These are phyloP conservation scores for Fusarium sp. DNA, from an alignment of 2,329 filamentous ascomycete genomes.

Conservation along the genomic window DNA sequence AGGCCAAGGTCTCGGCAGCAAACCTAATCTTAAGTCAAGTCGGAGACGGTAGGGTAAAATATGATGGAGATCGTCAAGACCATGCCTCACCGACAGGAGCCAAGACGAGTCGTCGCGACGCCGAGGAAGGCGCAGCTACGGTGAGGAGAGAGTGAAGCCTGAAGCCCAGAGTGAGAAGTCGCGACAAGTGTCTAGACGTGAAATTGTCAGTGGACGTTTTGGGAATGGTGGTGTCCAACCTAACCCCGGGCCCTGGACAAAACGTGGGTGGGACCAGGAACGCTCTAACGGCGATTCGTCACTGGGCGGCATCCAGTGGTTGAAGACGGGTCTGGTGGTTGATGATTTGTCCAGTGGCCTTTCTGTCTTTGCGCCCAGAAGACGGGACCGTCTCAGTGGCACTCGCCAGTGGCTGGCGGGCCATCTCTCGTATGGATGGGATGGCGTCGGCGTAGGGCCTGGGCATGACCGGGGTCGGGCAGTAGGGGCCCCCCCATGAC, in stretches of 20 bases:
- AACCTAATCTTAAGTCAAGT: not conserved
- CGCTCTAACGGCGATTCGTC: slow-evolving; percentile 26
- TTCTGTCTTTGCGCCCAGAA: slow-evolving; percentile 4
- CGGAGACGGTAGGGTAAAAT: not conserved
- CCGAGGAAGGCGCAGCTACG: slow-evolving; percentile 20
- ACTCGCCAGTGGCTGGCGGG: not conserved
- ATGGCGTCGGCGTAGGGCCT: slow-evolving; percentile 5
- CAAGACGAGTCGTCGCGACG: slow-evolving; percentile 1
- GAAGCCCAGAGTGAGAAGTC: not conserved
- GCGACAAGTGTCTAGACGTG: not conserved
- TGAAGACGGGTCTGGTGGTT: not conserved
- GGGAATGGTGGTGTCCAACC: not conserved
- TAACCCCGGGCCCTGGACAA: slow-evolving; percentile 4
- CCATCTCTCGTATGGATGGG: not conserved
- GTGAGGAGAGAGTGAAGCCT: not conserved
- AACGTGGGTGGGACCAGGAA: slow-evolving; percentile 36
- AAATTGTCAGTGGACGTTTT: not conserved
- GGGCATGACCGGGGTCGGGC: slow-evolving; percentile 13
- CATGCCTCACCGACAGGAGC: not conserved
- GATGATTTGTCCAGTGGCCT: not conserved
- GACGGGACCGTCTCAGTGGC: not conserved
- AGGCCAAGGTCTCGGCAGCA: not conserved
- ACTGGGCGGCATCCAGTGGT: slow-evolving; percentile 30
- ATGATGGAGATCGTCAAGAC: not conserved
- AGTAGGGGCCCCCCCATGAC: slow-evolving; percentile 16